Conservation (phyloP, 108 stramenopile genomes). For the Stephanodiscus triporus region DNA sequence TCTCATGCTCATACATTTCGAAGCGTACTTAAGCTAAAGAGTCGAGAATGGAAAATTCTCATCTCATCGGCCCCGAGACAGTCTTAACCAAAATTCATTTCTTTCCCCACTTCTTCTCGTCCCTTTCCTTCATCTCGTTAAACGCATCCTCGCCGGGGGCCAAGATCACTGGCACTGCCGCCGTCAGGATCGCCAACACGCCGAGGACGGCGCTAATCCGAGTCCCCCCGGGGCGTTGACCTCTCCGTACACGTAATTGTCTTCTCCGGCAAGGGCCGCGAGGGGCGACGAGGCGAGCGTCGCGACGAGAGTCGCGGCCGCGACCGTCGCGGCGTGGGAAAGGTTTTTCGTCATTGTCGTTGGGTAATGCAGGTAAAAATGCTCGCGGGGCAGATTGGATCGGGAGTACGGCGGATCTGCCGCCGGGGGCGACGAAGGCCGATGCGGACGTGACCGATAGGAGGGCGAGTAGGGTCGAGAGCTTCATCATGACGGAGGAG, state of each 20-base stretch:
- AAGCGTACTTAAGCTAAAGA: no score
- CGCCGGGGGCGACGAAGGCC: conserved; percentile 42
- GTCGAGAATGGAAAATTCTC: no score
- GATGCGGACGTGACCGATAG: conserved; percentile 38
- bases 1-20: no score
- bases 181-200: conserved; percentile 74
- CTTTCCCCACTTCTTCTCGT: conserved; percentile 63
- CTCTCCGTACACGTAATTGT: conserved; percentile 84
- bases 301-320: conserved; percentile 29
- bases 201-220: conserved; percentile 72
- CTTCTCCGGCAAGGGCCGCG: conserved; percentile 60
- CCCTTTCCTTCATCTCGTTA: conserved; percentile 83
- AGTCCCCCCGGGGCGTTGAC: conserved; percentile 78
- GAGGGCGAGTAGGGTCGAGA: conserved; percentile 23
- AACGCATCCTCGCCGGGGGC: conserved; percentile 84
- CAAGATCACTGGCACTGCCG: conserved; percentile 68
- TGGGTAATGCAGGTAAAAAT: conserved; percentile 1
- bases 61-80: no score
- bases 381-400: background rate
- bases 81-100: background rate
- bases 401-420: background rate
- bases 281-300: conserved; percentile 59
- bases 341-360: background rate
- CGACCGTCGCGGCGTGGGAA: conserved; percentile 23
- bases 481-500: conserved; percentile 20